phyloP scores from a whole-genome alignment of 331 rosid species.

The Pyrus hybrid region DNA sequence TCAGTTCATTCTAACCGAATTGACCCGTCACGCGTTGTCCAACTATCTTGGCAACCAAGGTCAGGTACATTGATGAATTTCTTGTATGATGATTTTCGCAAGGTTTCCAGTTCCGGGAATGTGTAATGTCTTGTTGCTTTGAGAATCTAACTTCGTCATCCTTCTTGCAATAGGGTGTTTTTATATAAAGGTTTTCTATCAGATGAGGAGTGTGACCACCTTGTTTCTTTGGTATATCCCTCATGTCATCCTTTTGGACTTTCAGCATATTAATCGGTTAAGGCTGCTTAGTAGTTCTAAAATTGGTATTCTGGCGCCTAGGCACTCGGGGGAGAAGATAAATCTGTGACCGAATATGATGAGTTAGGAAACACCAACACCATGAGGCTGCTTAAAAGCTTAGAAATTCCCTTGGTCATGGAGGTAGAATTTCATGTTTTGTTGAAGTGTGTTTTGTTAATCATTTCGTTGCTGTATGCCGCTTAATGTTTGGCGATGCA shows the following conservation, averaged over 20 bases:
- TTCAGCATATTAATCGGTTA: background rate
- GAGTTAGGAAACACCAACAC: constrained; percentile 5
- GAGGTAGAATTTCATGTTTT: constrained; percentile 36
- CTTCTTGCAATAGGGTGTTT: constrained; percentile 54
- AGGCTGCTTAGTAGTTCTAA: constrained; percentile 13
- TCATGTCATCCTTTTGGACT: background rate
- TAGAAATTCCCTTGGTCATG: constrained; percentile 19
- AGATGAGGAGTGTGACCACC: constrained; percentile 73
- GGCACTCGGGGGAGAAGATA: constrained; percentile 35
- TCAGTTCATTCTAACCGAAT: constrained; percentile 24
- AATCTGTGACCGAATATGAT: constrained; percentile 25
- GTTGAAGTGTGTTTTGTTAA: background rate
- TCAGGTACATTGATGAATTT: constrained; percentile 54
- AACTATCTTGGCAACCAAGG: constrained; percentile 94
- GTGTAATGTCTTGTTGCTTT: background rate
- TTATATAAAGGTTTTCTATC: constrained; percentile 52
- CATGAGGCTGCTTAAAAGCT: constrained; percentile 5
- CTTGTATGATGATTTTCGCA: background rate
- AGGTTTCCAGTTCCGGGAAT: background rate
- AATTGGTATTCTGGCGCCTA: constrained; percentile 10
- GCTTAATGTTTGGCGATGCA: background rate
- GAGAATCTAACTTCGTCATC: constrained; percentile 10
- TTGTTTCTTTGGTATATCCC: constrained; percentile 51
- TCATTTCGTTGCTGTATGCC: background rate
- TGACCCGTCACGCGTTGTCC: constrained; percentile 69